phyloP scores from a whole-genome alignment of 345 rosid genomes.

The Microthlaspi erraticum region DNA sequence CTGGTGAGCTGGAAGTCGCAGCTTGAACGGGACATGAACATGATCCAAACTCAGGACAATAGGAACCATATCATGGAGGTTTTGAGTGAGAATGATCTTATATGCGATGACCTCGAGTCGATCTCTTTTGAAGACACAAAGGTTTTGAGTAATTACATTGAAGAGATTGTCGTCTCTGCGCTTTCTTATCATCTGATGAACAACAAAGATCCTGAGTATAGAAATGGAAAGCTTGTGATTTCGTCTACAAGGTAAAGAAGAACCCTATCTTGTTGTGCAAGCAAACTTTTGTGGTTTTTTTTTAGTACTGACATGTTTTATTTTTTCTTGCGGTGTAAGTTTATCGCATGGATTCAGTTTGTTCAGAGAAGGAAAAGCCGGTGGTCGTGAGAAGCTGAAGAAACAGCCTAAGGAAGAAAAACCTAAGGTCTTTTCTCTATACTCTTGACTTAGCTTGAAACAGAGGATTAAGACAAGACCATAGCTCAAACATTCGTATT shows the following conservation, averaged over 20 bases:
- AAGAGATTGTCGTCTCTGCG: slow-evolving; percentile 93
- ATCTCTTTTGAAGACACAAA: slow-evolving; percentile 69
- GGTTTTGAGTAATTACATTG: slow-evolving; percentile 77
- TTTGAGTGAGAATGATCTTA: slow-evolving; percentile 83
- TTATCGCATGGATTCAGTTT: slow-evolving; percentile 83
- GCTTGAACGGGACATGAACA: slow-evolving; percentile 94
- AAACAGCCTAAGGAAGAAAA: slow-evolving; percentile 48
- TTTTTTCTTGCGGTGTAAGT: slow-evolving; percentile 48
- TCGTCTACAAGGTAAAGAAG: slow-evolving; percentile 74
- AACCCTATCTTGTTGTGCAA: slow-evolving; percentile 6
- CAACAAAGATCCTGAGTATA: slow-evolving; percentile 70
- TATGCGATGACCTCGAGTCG: slow-evolving; percentile 83
- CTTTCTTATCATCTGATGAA: slow-evolving; percentile 89
- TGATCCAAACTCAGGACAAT: slow-evolving; percentile 88
- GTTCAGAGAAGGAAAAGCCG: slow-evolving; percentile 73
- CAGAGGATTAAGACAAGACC: slow-evolving; percentile 18
- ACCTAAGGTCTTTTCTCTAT: slow-evolving; percentile 24
- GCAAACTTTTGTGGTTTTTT: not conserved
- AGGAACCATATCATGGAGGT: slow-evolving; percentile 91
- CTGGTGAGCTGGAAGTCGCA: slow-evolving; percentile 91
- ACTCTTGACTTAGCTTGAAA: slow-evolving; percentile 5
- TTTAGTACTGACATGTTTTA: slow-evolving; percentile 19
- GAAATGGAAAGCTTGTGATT: slow-evolving; percentile 86
- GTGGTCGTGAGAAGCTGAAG: slow-evolving; percentile 55
- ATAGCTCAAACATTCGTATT: not conserved